phyloP scores from a whole-genome alignment of 73 alveolate species.

The Loxodes magnus region DNA sequence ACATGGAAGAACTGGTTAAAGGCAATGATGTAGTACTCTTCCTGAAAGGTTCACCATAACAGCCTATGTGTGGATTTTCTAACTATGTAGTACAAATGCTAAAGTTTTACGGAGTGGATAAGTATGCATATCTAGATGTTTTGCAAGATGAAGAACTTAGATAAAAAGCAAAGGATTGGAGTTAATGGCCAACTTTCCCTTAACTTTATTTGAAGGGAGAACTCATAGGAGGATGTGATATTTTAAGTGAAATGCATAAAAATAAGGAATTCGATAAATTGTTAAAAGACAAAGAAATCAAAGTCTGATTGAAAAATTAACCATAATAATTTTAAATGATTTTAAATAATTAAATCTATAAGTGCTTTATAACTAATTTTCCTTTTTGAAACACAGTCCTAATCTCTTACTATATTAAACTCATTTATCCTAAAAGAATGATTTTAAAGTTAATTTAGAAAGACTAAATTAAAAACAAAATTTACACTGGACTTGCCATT shows the following conservation, averaged over 20 bases:
- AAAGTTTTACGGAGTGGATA: neutral
- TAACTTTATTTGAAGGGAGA: constrained; percentile 55
- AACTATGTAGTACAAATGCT: constrained; percentile 52
- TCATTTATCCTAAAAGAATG: too few species aligned
- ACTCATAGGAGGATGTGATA: constrained; percentile 85
- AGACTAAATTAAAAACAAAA: too few species aligned
- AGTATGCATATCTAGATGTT: constrained; percentile 33
- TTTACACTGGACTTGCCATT: too few species aligned
- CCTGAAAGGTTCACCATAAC: constrained; percentile 74
- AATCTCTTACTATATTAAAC: too few species aligned
- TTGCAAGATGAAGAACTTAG: constrained; percentile 35
- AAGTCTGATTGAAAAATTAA: too few species aligned
- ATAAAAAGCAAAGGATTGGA: constrained; percentile 50
- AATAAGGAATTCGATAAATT: too few species aligned
- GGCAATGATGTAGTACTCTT: constrained; percentile 60
- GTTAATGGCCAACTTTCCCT: constrained; percentile 85
- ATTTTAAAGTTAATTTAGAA: too few species aligned
- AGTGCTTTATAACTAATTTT: too few species aligned
- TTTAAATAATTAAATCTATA: too few species aligned
- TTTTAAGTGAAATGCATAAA: constrained; percentile 48
- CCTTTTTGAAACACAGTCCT: too few species aligned
- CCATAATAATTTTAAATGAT: too few species aligned
- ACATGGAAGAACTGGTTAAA: neutral
- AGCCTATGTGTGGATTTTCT: constrained; percentile 77
- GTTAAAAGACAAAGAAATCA: too few species aligned